Base-by-base conservation (phyloP, 768 basidiomycete genomes). In the Baorangia bicolor region DNA sequence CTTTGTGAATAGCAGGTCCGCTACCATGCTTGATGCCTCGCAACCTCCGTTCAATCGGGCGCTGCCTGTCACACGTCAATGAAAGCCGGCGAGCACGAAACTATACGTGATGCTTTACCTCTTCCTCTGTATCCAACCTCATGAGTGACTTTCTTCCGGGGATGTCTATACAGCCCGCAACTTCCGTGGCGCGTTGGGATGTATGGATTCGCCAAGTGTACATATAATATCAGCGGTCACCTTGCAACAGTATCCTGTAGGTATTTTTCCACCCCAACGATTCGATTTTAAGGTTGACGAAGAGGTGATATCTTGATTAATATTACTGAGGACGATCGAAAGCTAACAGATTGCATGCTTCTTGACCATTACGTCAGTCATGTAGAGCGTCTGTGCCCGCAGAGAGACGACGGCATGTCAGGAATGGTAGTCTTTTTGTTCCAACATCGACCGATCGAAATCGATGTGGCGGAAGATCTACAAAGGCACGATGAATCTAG, bases 1-100 rank as follows among this genome's bases (percentile, higher is more conserved):
- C 46, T 53, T 55, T 63, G 66, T 58, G 56, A 60, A 64, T 66
- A 58, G 54, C 66, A 70, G 66, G 67, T 57, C 50, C 52, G 54
- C 56, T 55, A 47, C 52, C 54, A 51, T 48, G 44, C 42, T 35
- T 54, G 53, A 58, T 48, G 51, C 53, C 27, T 41, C 37, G 59
- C 59, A 30, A 57, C 41, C 33, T 49, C 57, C 45, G 50, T 30
- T 48, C 45, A 50, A 49, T 45, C 39, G 50, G 54, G 47, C 37
- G 46, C 49, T 51, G 44, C 40, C 52, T 56, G 58, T 53, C 59
- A 52, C 47, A 57, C 56, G 56, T 58, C 62, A 54, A 55, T 35
- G 39, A 58, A 51, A 34, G 53, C 49, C 47, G 53, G 46, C 49
- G 52, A 49, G 53, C 47, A 48, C 57, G 49, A 62, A 60, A 58